Percentiles rank a stretch among this genome's conserved stretches.
Conservation (phyloP, 2,329 filamentous ascomycete genomes). For the Botrytis fabae region DNA sequence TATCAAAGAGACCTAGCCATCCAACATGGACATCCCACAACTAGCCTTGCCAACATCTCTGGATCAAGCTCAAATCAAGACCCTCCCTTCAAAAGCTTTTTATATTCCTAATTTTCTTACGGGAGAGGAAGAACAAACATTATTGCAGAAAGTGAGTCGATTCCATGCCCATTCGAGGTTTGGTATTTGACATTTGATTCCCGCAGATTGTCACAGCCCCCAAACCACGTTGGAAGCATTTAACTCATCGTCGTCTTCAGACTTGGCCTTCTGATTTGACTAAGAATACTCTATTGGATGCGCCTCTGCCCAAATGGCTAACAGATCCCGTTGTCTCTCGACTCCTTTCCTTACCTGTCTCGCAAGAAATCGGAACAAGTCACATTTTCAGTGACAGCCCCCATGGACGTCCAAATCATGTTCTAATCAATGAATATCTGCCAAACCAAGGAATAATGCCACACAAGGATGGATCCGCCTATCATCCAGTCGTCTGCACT, state of each 20-base stretch:
- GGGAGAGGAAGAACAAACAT: slow-evolving; percentile 66
- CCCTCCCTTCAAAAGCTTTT: slow-evolving; percentile 67
- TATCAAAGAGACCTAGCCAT: neutral
- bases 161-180: slow-evolving; percentile 23
- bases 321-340: slow-evolving; percentile 66
- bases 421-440: slow-evolving; percentile 88
- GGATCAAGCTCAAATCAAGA: slow-evolving; percentile 52
- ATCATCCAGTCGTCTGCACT: slow-evolving; percentile 85
- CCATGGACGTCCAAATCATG: slow-evolving; percentile 80
- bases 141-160: slow-evolving; percentile 67
- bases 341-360: slow-evolving; percentile 51
- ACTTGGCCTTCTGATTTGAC: slow-evolving; percentile 85
- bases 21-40: slow-evolving; percentile 23
- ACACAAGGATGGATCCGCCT: slow-evolving; percentile 89
- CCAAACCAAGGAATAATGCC: slow-evolving; percentile 94
- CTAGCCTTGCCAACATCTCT: slow-evolving; percentile 43
- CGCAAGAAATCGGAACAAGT: slow-evolving; percentile 32
- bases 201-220: slow-evolving; percentile 59
- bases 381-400: slow-evolving; percentile 64
- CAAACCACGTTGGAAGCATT: slow-evolving; percentile 78
- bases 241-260: slow-evolving; percentile 87
- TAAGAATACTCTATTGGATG: slow-evolving; percentile 72
- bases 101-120: slow-evolving; percentile 88
- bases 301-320: slow-evolving; percentile 75
- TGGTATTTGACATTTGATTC: slow-evolving; percentile 21